Evolutionary conservation across 352 stramenopile genomes (phyloP).

Genomic region (Globisporangium sylvaticum): DNA sequence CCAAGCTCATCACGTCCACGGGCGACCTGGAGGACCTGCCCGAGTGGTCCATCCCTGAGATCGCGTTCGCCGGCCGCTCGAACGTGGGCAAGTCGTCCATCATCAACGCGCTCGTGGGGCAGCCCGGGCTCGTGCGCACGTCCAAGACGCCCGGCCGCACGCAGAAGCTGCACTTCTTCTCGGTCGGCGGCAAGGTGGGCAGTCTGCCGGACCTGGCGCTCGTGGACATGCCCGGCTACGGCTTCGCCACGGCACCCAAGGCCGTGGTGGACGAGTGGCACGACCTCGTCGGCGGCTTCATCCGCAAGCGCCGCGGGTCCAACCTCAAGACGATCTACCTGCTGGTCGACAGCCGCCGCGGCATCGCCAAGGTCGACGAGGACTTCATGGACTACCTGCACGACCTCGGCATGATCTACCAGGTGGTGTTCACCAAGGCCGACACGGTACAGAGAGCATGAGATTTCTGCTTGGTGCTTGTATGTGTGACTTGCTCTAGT

Average conservation of each 20-base stretch:
- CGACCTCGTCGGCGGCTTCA: conserved; percentile 72
- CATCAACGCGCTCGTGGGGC: conserved; percentile 79
- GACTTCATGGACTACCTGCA: conserved; percentile 90
- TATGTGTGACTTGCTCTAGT: neutral
- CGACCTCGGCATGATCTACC: conserved; percentile 75
- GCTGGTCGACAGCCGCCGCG: conserved; percentile 76
- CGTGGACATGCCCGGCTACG: conserved; percentile 87
- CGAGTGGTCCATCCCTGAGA: conserved; percentile 66
- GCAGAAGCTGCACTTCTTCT: conserved; percentile 78
- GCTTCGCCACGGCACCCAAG: conserved; percentile 79
- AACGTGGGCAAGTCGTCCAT: conserved; percentile 89
- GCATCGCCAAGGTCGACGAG: conserved; percentile 68
- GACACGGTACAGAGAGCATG: conserved; percentile 37
- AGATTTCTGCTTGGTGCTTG: neutral
- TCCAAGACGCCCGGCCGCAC: conserved; percentile 88
- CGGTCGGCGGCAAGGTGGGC: conserved; percentile 69
- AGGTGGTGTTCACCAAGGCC: conserved; percentile 90
- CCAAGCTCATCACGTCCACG: conserved; percentile 67
- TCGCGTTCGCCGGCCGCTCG: conserved; percentile 83
- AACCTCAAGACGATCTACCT: conserved; percentile 81
- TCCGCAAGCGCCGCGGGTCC: conserved; percentile 48
- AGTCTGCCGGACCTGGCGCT: conserved; percentile 62
- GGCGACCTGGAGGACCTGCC: conserved; percentile 54
- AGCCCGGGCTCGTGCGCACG: conserved; percentile 61
- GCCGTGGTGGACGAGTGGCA: conserved; percentile 74